A percentile compares a stretch with the other conserved stretches of the same genome.
Evolutionary conservation across 768 basidiomycete species (phyloP).

Genomic region (Suillus brevipes): DNA sequence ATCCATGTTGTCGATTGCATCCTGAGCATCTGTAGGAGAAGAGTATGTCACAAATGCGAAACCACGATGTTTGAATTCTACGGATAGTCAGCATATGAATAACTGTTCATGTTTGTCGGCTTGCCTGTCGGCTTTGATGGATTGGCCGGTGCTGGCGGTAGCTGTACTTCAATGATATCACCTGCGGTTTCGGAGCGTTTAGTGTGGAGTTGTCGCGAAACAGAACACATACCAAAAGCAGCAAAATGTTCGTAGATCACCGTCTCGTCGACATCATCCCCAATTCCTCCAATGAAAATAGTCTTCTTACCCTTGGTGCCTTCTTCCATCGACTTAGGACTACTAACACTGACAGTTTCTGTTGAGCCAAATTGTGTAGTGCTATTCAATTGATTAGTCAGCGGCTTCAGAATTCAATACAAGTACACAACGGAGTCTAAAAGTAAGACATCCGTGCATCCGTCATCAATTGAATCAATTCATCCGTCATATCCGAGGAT

Average conservation of each 20-base stretch:
- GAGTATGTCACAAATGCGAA: constrained; percentile 92
- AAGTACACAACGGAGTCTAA: not conserved
- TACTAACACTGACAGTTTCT: no score
- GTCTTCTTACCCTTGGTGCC: constrained; percentile 85
- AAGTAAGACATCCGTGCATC: not conserved
- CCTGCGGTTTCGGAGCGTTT: constrained; percentile 45
- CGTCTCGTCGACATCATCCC: constrained; percentile 80
- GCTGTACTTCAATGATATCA: constrained; percentile 88
- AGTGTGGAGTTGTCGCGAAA: not conserved
- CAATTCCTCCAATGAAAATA: constrained; percentile 80
- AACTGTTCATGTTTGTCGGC: constrained; percentile 12
- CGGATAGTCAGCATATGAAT: constrained; percentile 7
- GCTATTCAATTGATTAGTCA: not conserved
- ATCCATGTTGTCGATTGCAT: constrained; percentile 99
- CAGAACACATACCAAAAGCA: constrained; percentile 69
- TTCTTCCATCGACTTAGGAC: constrained; percentile 59
- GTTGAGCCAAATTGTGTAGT: not conserved
- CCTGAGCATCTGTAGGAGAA: constrained; percentile 81
- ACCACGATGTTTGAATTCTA: constrained; percentile 84
- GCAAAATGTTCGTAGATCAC: constrained; percentile 78
- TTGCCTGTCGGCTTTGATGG: constrained; percentile 61
- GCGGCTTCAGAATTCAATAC: not conserved
- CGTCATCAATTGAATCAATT: not conserved
- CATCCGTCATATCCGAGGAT: not conserved
- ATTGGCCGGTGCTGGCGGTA: constrained; percentile 79